phyloP scores from a whole-genome alignment of 306 rosid species.

The Phaseolus lunatus region DNA sequence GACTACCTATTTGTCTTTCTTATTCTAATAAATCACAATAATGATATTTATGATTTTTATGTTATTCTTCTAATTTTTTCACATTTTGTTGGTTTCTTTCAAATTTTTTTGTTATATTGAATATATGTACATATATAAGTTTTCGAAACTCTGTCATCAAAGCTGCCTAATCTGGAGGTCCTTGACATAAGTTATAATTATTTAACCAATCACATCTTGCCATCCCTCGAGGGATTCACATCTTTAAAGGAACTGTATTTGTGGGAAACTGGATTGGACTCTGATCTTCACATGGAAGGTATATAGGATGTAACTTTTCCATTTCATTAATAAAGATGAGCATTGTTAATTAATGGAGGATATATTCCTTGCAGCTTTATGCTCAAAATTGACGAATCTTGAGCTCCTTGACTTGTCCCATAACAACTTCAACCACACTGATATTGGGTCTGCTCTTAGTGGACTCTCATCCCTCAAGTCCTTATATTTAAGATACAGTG shows the following conservation, averaged over 20 bases:
- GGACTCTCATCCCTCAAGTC: conserved; percentile 35
- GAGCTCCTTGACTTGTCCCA: neutral
- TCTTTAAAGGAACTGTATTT: conserved; percentile 23
- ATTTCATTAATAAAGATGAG: no score
- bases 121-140: neutral
- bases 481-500: neutral
- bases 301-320: no score
- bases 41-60: no score
- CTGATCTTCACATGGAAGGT: no score
- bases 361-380: no score
- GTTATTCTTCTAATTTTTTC: no score
- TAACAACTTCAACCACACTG: conserved; percentile 17
- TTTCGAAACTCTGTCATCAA: neutral
- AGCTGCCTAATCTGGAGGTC: conserved; percentile 3
- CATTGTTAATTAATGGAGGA: no score
- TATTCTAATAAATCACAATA: neutral
- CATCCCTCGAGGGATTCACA: conserved; percentile 1
- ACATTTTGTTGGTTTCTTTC: neutral
- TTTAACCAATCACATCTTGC: neutral
- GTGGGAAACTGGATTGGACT: no score
- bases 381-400: no score
- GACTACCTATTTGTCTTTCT: neutral
- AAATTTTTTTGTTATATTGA: no score
- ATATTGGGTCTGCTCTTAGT: conserved; percentile 1
- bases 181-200: neutral